phyloP scores from a whole-genome alignment of 2,329 filamentous ascomycete genomes.

The Colletotrichum chrysophilum region DNA sequence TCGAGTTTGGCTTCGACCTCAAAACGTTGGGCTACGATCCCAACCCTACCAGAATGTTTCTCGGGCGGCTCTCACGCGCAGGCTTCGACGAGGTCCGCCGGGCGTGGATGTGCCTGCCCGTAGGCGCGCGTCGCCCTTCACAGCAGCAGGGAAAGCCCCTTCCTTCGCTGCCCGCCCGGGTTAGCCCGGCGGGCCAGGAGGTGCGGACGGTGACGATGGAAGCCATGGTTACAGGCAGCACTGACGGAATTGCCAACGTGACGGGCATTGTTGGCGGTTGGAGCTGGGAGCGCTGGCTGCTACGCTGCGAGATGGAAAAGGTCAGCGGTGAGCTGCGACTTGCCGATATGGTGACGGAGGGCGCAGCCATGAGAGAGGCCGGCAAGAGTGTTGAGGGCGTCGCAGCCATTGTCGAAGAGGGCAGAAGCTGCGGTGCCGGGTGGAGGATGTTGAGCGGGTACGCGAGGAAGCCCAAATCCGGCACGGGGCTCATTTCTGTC shows the following conservation, averaged over 20 bases:
- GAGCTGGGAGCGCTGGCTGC: slow-evolving; percentile 96
- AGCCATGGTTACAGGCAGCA: slow-evolving; percentile 66
- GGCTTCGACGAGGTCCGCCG: slow-evolving; percentile 84
- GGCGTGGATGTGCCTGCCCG: slow-evolving; percentile 87
- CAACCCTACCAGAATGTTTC: slow-evolving; percentile 79
- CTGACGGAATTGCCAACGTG: slow-evolving; percentile 73
- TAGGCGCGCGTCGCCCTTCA: slow-evolving; percentile 63
- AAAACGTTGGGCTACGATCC: slow-evolving; percentile 91
- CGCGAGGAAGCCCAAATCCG: slow-evolving; percentile 61
- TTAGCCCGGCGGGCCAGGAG: slow-evolving; percentile 44
- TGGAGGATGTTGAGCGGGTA: slow-evolving; percentile 69
- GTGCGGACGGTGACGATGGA: slow-evolving; percentile 60
- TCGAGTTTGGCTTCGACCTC: slow-evolving; percentile 91
- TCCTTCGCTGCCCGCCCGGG: slow-evolving; percentile 26
- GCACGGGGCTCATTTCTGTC: slow-evolving; percentile 39
- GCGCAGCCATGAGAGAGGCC: slow-evolving; percentile 58
- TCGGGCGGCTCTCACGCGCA: slow-evolving; percentile 73
- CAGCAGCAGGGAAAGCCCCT: slow-evolving; percentile 28
- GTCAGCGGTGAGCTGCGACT: slow-evolving; percentile 69
- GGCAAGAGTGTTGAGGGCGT: slow-evolving; percentile 66
- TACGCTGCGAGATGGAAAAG: slow-evolving; percentile 86
- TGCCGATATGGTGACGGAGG: slow-evolving; percentile 55
- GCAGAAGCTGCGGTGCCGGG: slow-evolving; percentile 60
- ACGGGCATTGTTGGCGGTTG: slow-evolving; percentile 85
- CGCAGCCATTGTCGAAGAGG: slow-evolving; percentile 67